Evolutionary conservation across 805 yeast species (phyloP).

Genomic region (Metschnikowia lachancei): DNA sequence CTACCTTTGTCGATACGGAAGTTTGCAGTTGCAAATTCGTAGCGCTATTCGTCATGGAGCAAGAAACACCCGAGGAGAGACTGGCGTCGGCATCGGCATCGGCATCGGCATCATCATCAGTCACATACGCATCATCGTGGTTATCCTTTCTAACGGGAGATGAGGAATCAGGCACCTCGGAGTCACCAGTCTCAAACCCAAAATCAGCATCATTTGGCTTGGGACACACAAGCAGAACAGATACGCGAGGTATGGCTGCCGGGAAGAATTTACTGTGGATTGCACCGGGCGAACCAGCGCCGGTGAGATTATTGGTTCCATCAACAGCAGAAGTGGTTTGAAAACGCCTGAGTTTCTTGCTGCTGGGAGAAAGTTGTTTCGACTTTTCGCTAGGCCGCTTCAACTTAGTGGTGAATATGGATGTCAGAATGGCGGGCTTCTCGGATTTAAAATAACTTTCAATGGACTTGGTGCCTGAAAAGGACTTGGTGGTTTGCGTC

Average conservation of each 20-base stretch:
- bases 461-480: slow-evolving; percentile 11
- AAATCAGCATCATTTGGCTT: slow-evolving; percentile 11
- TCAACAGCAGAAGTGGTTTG: not conserved
- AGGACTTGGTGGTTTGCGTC: slow-evolving; percentile 10
- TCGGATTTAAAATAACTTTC: slow-evolving; percentile 16
- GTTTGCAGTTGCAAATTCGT: slow-evolving; percentile 2
- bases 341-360: slow-evolving; percentile 18
- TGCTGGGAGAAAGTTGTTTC: slow-evolving; percentile 19
- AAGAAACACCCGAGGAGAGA: slow-evolving; percentile 1
- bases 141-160: slow-evolving; percentile 23
- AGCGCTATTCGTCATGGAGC: slow-evolving; percentile 13
- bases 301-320: not conserved
- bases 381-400: slow-evolving; percentile 8
- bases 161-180: slow-evolving; percentile 31
- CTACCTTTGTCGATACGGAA: slow-evolving; percentile 12
- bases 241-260: not conserved
- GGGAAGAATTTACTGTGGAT: slow-evolving; percentile 20
- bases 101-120: slow-evolving; percentile 19
- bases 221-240: slow-evolving; percentile 6
- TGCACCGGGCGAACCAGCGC: not conserved
- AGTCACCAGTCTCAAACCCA: slow-evolving; percentile 26
- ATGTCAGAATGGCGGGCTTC: not conserved
- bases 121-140: slow-evolving; percentile 12
- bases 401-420: slow-evolving; percentile 1
- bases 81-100: slow-evolving; percentile 7